phyloP scores from a whole-genome alignment of 1,284 basidiomycete species.

The Stygiomarasmius scandens region DNA sequence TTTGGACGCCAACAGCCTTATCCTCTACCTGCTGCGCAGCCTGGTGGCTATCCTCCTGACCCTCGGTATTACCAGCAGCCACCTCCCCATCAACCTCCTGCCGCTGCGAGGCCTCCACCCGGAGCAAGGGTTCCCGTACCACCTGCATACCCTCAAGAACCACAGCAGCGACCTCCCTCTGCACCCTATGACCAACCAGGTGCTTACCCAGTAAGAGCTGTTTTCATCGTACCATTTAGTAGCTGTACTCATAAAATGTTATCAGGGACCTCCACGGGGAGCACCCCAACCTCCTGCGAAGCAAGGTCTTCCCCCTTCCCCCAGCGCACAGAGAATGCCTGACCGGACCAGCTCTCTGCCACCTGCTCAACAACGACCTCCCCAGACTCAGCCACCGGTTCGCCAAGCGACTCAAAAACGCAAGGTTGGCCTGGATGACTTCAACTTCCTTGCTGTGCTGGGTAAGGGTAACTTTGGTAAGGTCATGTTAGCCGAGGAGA shows the following conservation, averaged over 20 bases:
- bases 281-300: constrained; percentile 27
- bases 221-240: not conserved
- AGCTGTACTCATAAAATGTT: not conserved
- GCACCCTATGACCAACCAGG: constrained; percentile 22
- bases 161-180: constrained; percentile 24
- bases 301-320: constrained; percentile 18
- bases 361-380: constrained; percentile 21
- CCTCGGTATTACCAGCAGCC: constrained; percentile 38
- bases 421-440: constrained; percentile 96
- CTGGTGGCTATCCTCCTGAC: constrained; percentile 40
- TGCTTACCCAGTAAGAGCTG: constrained; percentile 6
- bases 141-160: constrained; percentile 39
- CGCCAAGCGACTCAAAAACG: constrained; percentile 59
- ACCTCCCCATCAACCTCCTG: constrained; percentile 29
- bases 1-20: constrained; percentile 32
- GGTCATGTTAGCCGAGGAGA: constrained; percentile 99
- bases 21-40: constrained; percentile 25
- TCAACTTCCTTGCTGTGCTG: constrained; percentile 98
- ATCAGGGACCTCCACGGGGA: constrained; percentile 13
- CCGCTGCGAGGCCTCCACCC: constrained; percentile 38
- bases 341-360: constrained; percentile 15
- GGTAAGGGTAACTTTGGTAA: constrained; percentile 99
- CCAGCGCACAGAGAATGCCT: constrained; percentile 6
- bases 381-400: constrained; percentile 28
- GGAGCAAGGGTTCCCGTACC: constrained; percentile 48